Evolutionary conservation across 1,284 basidiomycete genomes (phyloP).

Genomic region (Ustilago vetiveriae): DNA sequence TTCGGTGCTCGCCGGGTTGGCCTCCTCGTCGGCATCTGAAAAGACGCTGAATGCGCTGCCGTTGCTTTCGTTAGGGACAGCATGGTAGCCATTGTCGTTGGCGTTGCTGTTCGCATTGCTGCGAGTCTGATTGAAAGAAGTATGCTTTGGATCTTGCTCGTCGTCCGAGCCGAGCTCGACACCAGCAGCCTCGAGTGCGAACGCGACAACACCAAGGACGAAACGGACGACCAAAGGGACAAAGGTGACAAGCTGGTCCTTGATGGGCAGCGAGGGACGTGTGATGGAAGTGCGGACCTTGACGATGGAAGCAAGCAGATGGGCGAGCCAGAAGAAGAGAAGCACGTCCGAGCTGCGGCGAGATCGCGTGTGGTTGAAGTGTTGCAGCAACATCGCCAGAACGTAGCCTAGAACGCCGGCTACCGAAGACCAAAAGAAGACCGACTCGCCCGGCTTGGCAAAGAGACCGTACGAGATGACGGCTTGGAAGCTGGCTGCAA

Average conservation of each 20-base stretch:
- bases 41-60: conserved; percentile 47
- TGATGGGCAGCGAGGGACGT: conserved; percentile 39
- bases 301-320: conserved; percentile 72
- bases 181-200: conserved; percentile 57
- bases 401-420: conserved; percentile 45
- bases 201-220: conserved; percentile 43
- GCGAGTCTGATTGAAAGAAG: background rate
- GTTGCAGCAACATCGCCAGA: conserved; percentile 60
- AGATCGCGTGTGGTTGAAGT: conserved; percentile 79
- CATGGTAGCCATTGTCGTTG: conserved; percentile 19
- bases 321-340: conserved; percentile 84
- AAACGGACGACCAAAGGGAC: conserved; percentile 53
- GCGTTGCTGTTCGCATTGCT: conserved; percentile 19
- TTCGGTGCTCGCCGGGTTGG: conserved; percentile 70
- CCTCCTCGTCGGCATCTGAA: conserved; percentile 55
- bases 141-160: conserved; percentile 7
- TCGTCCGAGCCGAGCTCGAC: conserved; percentile 49
- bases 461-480: conserved; percentile 64
- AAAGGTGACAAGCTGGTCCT: conserved; percentile 43
- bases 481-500: conserved; percentile 70
- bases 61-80: conserved; percentile 23
- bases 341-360: conserved; percentile 79
- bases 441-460: conserved; percentile 37
- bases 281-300: conserved; percentile 70
- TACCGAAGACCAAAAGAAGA: conserved; percentile 41